These are phyloP conservation scores for Trichoderma cornu-damae DNA, from an alignment of 2,329 filamentous ascomycete genomes.

Conservation along the genomic window DNA sequence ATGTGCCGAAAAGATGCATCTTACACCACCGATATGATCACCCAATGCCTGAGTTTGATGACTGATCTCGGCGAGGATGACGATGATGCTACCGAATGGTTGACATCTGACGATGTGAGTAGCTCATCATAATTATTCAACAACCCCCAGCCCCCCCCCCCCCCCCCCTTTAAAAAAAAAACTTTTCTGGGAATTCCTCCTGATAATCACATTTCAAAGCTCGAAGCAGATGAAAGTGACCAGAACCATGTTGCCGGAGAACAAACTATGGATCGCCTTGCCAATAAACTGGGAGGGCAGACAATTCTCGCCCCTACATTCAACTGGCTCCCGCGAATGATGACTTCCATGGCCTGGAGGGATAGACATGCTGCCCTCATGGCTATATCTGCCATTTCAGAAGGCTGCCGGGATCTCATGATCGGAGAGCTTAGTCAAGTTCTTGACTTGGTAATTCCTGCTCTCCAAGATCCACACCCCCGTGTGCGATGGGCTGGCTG, in stretches of 20 bases:
- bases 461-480: conserved; percentile 82
- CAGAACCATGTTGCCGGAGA: conserved; percentile 96
- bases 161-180: no score
- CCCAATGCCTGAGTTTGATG: conserved; percentile 95
- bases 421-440: conserved; percentile 90
- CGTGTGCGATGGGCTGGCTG: conserved; percentile 96
- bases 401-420: conserved; percentile 95
- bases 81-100: conserved; percentile 92
- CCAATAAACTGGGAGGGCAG: conserved; percentile 93
- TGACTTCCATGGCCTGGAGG: conserved; percentile 89
- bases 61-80: conserved; percentile 93
- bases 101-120: conserved; percentile 80
- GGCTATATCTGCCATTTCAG: conserved; percentile 97
- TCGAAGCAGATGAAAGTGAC: conserved; percentile 93
- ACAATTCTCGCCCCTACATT: conserved; percentile 92
- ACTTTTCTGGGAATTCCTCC: no score
- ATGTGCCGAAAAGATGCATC: conserved; percentile 94
- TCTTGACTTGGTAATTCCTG: conserved; percentile 87
- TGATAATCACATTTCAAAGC: conserved; percentile 43
- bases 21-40: conserved; percentile 95
- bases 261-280: conserved; percentile 95
- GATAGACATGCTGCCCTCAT: conserved; percentile 95
- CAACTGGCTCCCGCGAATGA: conserved; percentile 95
- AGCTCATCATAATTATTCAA: background rate
- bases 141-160: no score